These are phyloP conservation scores for Blastobotrys capitulatus DNA, from an alignment of 1,139 yeast genomes.

Conservation along the genomic window DNA sequence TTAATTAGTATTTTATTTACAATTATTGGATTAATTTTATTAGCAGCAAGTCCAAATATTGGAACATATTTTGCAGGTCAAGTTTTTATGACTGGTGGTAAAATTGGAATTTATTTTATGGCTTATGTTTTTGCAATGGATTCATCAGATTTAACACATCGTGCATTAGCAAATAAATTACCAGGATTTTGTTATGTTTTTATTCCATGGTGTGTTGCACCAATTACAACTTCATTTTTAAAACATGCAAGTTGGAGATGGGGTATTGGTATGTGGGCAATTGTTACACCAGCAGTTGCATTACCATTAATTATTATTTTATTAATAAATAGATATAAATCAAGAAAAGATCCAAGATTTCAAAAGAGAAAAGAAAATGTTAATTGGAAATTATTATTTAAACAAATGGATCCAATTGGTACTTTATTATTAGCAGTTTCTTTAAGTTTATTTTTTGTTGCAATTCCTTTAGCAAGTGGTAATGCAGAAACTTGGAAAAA, in stretches of 20 bases:
- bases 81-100: constrained; percentile 35
- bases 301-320: constrained; percentile 41
- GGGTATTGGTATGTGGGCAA: constrained; percentile 74
- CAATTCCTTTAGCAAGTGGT: constrained; percentile 18
- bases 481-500: constrained; percentile 12
- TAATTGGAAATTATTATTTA: background rate
- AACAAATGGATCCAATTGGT: constrained; percentile 18
- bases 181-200: constrained; percentile 25
- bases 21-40: constrained; percentile 12
- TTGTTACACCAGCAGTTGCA: constrained; percentile 57
- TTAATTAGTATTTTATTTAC: constrained; percentile 26
- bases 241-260: constrained; percentile 46
- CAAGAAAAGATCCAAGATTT: background rate
- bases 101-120: constrained; percentile 36
- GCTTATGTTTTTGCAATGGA: constrained; percentile 39
- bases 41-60: constrained; percentile 26
- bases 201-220: constrained; percentile 16
- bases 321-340: constrained; percentile 14
- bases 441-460: constrained; percentile 17
- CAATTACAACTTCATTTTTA: constrained; percentile 17
- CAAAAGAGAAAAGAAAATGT: background rate
- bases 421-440: constrained; percentile 17
- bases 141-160: constrained; percentile 34
- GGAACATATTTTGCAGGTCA: constrained; percentile 33
- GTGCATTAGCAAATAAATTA: constrained; percentile 35